phyloP scores from a whole-genome alignment of 805 yeast genomes.

The Ascoidea tarda region DNA sequence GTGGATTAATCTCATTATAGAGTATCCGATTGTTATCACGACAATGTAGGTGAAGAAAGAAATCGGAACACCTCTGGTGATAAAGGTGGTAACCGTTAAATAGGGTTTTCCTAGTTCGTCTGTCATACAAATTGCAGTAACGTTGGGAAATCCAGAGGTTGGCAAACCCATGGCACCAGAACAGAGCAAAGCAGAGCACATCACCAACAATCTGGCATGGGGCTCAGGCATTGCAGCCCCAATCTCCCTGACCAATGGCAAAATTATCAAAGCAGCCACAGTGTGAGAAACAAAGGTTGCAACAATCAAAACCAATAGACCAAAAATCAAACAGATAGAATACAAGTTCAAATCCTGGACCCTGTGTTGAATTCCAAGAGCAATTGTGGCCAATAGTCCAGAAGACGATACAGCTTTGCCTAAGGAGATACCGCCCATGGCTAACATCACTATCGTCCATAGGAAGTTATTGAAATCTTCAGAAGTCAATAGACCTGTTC shows the following conservation, averaged over 20 bases:
- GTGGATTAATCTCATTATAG: slow-evolving; percentile 32
- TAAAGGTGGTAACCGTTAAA: slow-evolving; percentile 73
- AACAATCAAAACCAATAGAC: slow-evolving; percentile 63
- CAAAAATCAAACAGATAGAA: slow-evolving; percentile 65
- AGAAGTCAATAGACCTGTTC: slow-evolving; percentile 72
- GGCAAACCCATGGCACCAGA: slow-evolving; percentile 97
- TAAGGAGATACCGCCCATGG: slow-evolving; percentile 95
- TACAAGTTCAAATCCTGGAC: slow-evolving; percentile 58
- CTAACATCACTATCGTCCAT: slow-evolving; percentile 91
- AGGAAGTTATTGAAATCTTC: slow-evolving; percentile 93
- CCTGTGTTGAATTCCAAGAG: slow-evolving; percentile 45
- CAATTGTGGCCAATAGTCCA: slow-evolving; percentile 72
- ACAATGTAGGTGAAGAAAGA: slow-evolving; percentile 62
- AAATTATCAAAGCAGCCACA: slow-evolving; percentile 87
- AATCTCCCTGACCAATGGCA: slow-evolving; percentile 82
- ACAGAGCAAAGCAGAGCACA: slow-evolving; percentile 53
- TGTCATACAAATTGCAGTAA: slow-evolving; percentile 89
- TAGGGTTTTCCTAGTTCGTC: slow-evolving; percentile 89
- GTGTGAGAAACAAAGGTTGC: slow-evolving; percentile 97
- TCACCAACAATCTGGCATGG: slow-evolving; percentile 72
- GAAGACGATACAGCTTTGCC: slow-evolving; percentile 93
- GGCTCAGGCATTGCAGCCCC: slow-evolving; percentile 61
- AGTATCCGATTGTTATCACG: slow-evolving; percentile 69
- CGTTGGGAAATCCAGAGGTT: slow-evolving; percentile 95
- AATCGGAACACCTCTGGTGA: slow-evolving; percentile 83